Percentiles rank a stretch among this genome's conserved stretches.
phyloP scores from a whole-genome alignment of 129 eudicot species.

The Chrysanthemum lavandulifolium region DNA sequence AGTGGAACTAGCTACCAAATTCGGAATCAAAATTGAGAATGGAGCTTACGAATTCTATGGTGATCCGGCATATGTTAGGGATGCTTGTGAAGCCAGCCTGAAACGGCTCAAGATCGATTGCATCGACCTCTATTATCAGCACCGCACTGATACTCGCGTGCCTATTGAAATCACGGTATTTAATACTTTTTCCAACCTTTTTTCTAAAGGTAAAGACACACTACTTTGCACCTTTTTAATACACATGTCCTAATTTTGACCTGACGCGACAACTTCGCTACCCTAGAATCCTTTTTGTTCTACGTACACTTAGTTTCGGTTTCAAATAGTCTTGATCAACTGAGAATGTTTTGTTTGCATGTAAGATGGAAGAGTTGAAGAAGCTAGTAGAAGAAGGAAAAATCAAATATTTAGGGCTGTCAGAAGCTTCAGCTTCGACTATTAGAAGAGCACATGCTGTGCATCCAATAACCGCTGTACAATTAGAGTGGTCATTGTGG shows the following conservation, averaged over 20 bases:
- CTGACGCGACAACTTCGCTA: too few relatives aligned
- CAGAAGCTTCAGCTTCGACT: too few relatives aligned
- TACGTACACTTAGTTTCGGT: not conserved
- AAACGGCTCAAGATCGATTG: slow-evolving; percentile 20
- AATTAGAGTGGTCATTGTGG: slow-evolving; percentile 65
- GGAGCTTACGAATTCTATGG: slow-evolving; percentile 26
- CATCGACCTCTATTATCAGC: slow-evolving; percentile 53
- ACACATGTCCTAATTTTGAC: too few relatives aligned
- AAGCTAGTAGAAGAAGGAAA: too few relatives aligned
- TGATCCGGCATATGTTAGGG: slow-evolving; percentile 39
- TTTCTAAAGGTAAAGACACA: too few relatives aligned
- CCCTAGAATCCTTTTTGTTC: too few relatives aligned
- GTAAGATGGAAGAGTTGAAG: too few relatives aligned
- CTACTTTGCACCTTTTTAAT: too few relatives aligned
- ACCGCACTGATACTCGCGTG: slow-evolving; percentile 42
- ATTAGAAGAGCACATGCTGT: too few relatives aligned
- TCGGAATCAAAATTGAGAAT: slow-evolving; percentile 23
- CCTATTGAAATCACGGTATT: slow-evolving; percentile 52
- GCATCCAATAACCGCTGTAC: slow-evolving; percentile 55
- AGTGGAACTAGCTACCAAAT: slow-evolving; percentile 50
- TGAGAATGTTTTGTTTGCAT: not conserved
- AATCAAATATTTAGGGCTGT: too few relatives aligned
- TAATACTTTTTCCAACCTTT: not conserved
- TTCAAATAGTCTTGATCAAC: not conserved
- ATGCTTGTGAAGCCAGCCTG: slow-evolving; percentile 41